Evolutionary conservation across 2,329 filamentous ascomycete species (phyloP).

Genomic region (Epichloe elymi): DNA sequence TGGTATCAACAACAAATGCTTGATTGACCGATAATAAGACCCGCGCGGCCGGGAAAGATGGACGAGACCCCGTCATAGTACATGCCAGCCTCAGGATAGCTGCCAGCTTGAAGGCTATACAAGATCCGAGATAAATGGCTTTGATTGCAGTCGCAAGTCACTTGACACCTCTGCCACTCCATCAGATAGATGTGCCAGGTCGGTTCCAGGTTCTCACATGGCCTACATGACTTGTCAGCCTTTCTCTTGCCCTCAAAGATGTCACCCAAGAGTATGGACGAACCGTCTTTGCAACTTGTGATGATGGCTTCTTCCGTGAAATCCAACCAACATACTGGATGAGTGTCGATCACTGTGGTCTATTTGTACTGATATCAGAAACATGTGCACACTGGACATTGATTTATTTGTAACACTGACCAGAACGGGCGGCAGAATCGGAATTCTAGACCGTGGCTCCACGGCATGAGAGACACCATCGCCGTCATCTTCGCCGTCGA

Average conservation of each 20-base stretch:
- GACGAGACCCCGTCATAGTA: background rate
- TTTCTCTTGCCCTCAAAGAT: background rate
- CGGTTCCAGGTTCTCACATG: slow-evolving; percentile 66
- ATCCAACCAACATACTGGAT: slow-evolving; percentile 81
- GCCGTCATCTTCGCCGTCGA: slow-evolving; percentile 29
- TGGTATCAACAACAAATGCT: background rate
- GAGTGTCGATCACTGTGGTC: slow-evolving; percentile 72
- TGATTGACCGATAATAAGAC: too few species aligned
- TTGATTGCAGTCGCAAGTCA: background rate
- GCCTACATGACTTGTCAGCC: slow-evolving; percentile 31
- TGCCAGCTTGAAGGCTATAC: background rate
- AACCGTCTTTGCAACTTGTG: slow-evolving; percentile 83
- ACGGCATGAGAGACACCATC: slow-evolving; percentile 62
- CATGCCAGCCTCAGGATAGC: background rate
- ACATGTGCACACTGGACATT: background rate
- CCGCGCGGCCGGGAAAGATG: background rate
- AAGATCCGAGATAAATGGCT: background rate
- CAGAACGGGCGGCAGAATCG: slow-evolving; percentile 82
- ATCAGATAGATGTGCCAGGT: slow-evolving; percentile 24
- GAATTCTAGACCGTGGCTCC: slow-evolving; percentile 70
- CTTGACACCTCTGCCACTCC: background rate
- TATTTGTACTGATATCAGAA: slow-evolving; percentile 18
- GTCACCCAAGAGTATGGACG: slow-evolving; percentile 19
- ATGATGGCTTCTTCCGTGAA: slow-evolving; percentile 91
- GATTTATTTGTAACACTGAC: slow-evolving; percentile 33